Percentiles rank a stretch among this genome's conserved stretches.
Evolutionary conservation across 352 stramenopile species (phyloP).

Genomic region (Sclerospora graminicola): DNA sequence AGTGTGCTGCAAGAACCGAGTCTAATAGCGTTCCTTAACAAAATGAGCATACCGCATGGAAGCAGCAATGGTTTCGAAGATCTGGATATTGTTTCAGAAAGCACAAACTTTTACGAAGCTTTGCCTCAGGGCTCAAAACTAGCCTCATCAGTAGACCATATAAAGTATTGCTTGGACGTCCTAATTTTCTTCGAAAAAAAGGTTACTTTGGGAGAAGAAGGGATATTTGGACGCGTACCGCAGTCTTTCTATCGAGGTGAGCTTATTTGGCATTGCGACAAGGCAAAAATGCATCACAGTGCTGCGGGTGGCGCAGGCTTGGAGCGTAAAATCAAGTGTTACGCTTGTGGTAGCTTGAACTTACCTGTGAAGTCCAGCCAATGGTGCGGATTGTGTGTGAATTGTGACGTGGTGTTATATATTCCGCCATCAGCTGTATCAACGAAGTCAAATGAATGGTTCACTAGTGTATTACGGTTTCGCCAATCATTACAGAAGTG

Average conservation of each 20-base stretch:
- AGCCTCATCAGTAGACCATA: constrained; percentile 49
- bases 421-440: constrained; percentile 68
- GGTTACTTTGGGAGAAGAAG: constrained; percentile 55
- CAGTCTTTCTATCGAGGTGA: constrained; percentile 73
- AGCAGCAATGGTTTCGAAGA: constrained; percentile 20
- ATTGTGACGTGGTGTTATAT: constrained; percentile 68
- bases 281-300: constrained; percentile 23
- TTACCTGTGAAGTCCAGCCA: constrained; percentile 50
- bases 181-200: constrained; percentile 85
- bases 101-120: constrained; percentile 63
- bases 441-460: constrained; percentile 74
- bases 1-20: constrained; percentile 57
- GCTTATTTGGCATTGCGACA: constrained; percentile 46
- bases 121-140: constrained; percentile 37
- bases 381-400: constrained; percentile 67
- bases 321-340: constrained; percentile 64
- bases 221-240: constrained; percentile 56
- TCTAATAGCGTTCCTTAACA: constrained; percentile 61
- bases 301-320: constrained; percentile 20
- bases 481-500: constrained; percentile 73
- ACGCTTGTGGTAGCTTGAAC: constrained; percentile 62
- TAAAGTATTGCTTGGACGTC: constrained; percentile 79
- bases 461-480: constrained; percentile 59
- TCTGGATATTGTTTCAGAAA: constrained; percentile 49
- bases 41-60: constrained; percentile 46